Base-by-base conservation (phyloP, 2,329 filamentous ascomycete species). In the Didymella sp. region DNA sequence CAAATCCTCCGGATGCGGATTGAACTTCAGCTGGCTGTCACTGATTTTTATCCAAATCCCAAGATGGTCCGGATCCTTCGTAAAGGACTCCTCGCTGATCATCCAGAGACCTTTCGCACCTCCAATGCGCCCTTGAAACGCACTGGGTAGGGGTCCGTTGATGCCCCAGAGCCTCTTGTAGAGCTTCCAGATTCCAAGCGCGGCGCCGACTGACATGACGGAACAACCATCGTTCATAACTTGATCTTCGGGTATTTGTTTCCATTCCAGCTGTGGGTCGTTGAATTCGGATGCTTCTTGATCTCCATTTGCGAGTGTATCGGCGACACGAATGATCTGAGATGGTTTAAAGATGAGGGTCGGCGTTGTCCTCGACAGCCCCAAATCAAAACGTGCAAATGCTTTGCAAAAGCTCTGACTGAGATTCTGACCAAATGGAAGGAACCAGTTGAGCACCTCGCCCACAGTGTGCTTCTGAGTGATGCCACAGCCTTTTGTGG, bases 81-180 rank as follows among this genome's bases (percentile, higher is more conserved):
- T 73, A 24, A 84, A 80, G 0, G 77, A 67, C 3, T 78, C 71
- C 0, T 80, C 77, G 61, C 89, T 86, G 5, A 88, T 73, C 43
- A 89, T 81, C 90, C 89, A 93, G 62, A 93, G 80, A 0, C 90
- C 91, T 71, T 94, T 94, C 0, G 88, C 88, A 17, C 88, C 85
- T 9, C 86, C 88, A 31, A 93, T 83, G 0, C 91, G 84, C 1
- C 80, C 89, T 72, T 94, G 90, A 0, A 84, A 87, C 0, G 82
- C 87, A 30, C 84, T 84, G 0, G 89, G 89, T 84, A 57, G 90
- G 79, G 12, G 89, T 80, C n/a, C 81, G 85, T 72, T 91, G 0
- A 82, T 85, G 13, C 83, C 83, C 0, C 88, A 73, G 0, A 70
- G 63, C 0, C 88, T 73, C 0, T 82, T 82, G 8, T 89, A 78